Percentiles rank a stretch among this genome's conserved stretches.
Conservation (phyloP, 257 asterid species). For the Solanum tarijense region DNA sequence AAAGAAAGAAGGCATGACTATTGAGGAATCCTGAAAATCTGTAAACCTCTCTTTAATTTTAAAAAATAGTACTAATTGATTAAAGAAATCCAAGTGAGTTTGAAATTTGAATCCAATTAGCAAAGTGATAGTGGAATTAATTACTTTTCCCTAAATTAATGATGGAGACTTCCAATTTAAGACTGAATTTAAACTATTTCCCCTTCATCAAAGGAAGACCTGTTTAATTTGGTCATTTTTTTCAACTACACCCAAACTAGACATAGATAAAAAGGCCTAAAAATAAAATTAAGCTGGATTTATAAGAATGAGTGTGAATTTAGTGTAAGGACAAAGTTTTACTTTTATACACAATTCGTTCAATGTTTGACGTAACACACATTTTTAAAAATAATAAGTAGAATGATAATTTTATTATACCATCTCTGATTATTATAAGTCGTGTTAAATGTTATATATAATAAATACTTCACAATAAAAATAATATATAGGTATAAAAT, state of each 20-base stretch:
- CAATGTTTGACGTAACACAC: background rate
- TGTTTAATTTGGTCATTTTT: background rate
- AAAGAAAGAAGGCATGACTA: background rate
- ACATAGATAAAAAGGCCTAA: background rate
- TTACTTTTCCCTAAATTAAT: background rate
- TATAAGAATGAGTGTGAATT: background rate
- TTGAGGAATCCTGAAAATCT: background rate
- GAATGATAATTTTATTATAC: too few species aligned
- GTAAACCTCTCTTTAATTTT: background rate
- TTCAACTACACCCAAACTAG: background rate
- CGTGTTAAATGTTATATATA: too few species aligned
- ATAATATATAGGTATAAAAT: too few species aligned
- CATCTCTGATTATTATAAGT: too few species aligned
- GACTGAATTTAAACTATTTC: background rate
- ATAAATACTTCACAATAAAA: too few species aligned
- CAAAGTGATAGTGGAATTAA: background rate
- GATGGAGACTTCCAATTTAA: background rate
- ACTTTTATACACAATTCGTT: background rate
- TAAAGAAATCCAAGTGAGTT: background rate
- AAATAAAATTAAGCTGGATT: too few species aligned
- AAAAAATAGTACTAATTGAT: background rate
- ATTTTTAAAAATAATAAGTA: too few species aligned
- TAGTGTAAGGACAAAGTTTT: background rate
- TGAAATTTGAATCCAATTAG: background rate
- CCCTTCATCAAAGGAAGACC: background rate